Evolutionary conservation across 2,329 filamentous ascomycete species (phyloP).

Genomic region (Cercospora zeae-maydis): DNA sequence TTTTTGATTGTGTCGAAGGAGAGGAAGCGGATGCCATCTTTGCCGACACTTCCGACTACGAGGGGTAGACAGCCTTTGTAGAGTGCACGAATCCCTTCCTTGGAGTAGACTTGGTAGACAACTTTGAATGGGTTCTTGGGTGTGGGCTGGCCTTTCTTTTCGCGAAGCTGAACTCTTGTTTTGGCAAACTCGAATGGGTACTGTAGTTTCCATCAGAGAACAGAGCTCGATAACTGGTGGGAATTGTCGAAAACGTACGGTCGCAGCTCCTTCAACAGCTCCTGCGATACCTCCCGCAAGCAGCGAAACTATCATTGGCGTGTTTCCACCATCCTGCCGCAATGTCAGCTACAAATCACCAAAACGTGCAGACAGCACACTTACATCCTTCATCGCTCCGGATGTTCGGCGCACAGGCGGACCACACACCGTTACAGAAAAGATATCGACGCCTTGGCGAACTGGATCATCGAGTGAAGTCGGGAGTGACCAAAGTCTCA

Average conservation of each 20-base stretch:
- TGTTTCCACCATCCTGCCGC: constrained; percentile 23
- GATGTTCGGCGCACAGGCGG: neutral
- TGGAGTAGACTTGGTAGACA: constrained; percentile 52
- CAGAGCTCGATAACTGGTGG: neutral
- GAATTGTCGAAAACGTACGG: constrained; percentile 28
- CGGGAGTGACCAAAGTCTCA: neutral
- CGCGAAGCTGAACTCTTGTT: constrained; percentile 57
- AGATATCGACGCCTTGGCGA: neutral
- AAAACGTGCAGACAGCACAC: neutral
- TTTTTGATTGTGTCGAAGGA: constrained; percentile 64
- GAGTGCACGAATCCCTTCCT: constrained; percentile 56
- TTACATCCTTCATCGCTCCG: constrained; percentile 20
- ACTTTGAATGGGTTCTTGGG: constrained; percentile 58
- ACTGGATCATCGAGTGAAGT: neutral
- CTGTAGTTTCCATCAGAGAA: constrained; percentile 12
- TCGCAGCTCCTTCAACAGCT: constrained; percentile 35
- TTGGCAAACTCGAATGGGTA: constrained; percentile 68
- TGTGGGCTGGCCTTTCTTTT: constrained; percentile 43
- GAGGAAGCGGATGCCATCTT: constrained; percentile 64
- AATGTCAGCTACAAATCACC: neutral
- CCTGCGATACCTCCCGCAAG: constrained; percentile 38
- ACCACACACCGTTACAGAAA: neutral
- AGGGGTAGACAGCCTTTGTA: constrained; percentile 63
- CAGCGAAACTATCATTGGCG: constrained; percentile 36
- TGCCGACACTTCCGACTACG: constrained; percentile 58